Conservation (phyloP, 352 stramenopile species). For the Pythium dissotocum region DNA sequence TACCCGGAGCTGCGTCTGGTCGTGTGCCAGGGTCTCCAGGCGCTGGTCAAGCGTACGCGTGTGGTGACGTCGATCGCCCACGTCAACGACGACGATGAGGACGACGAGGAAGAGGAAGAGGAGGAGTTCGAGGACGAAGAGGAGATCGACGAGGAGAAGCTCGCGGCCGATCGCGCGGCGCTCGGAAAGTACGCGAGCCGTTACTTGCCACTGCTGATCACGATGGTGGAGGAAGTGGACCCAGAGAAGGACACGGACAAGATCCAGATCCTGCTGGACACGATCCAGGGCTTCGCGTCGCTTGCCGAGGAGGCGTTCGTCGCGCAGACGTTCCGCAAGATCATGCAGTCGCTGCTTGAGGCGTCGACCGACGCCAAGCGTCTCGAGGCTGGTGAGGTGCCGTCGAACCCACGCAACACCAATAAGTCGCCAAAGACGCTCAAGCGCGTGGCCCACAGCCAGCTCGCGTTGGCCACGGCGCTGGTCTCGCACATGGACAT, state of each 20-base stretch:
- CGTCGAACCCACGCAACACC: slow-evolving; percentile 30
- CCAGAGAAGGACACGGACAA: slow-evolving; percentile 75
- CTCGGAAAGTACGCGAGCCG: slow-evolving; percentile 77
- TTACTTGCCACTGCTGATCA: slow-evolving; percentile 86
- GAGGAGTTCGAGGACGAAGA: slow-evolving; percentile 47
- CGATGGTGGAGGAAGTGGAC: slow-evolving; percentile 81
- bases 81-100: slow-evolving; percentile 47
- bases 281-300: slow-evolving; percentile 78
- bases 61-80: slow-evolving; percentile 40
- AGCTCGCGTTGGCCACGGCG: slow-evolving; percentile 80
- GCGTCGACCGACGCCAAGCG: slow-evolving; percentile 79
- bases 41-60: slow-evolving; percentile 73
- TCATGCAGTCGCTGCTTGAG: slow-evolving; percentile 89
- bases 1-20: slow-evolving; percentile 81
- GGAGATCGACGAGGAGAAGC: slow-evolving; percentile 76
- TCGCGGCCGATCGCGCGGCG: slow-evolving; percentile 68
- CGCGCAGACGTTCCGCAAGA: slow-evolving; percentile 79
- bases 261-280: slow-evolving; percentile 73
- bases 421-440: slow-evolving; percentile 54
- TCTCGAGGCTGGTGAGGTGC: slow-evolving; percentile 40
- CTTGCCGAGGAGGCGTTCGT: slow-evolving; percentile 71
- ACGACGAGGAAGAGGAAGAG: slow-evolving; percentile 39
- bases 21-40: slow-evolving; percentile 85
- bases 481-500: slow-evolving; percentile 80
- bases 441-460: slow-evolving; percentile 63